Evolutionary conservation across 1,139 yeast genomes (phyloP), one percentile per base, ranked within the genome.

Genomic region (Magnusiomyces fungicola): DNA sequence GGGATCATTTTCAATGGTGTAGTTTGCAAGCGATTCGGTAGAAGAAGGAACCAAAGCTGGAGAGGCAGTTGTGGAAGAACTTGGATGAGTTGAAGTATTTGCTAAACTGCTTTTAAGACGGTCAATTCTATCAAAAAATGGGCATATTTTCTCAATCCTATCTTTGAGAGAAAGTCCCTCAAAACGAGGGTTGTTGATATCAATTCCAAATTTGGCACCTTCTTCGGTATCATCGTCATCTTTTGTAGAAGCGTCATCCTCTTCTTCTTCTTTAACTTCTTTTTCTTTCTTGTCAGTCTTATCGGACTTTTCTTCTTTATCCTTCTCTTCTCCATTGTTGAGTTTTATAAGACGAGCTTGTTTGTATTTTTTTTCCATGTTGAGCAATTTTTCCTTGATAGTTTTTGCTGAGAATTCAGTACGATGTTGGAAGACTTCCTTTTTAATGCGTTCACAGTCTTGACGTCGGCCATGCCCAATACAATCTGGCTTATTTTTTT

Each of bases 401-500:
- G 53, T 50, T 25, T 50, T 50, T 18, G 50, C 30, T 21, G 53
- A 48, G 33, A 48, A 50, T 36, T 50, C 53, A 5, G 50, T 33
- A n/a, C 53, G 48, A 25, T 18, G 37, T 5, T 46, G 41, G 21
- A 50, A 50, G 10, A 50, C 53, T 33, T 50, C 53, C 19, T 45
- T 47, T 39, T 50, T 50, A 14, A 50, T 50, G 9, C 50, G 41
- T 7, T 45, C 46, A 30, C 53, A 50, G 42, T 50, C 53, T 29
- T 50, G 50, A 27, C 53, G 50, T 9, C 53, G 43, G 22, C 53
- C 53, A 21, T 50, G 53, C 34, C 53, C 53, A 5, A 50, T 50
- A 23, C 53, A 47, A 36, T 50, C 53, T 2, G 53, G 53, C 29
- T 50, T 50, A 23, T 50, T 42, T 23, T 43, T 44, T 32, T 50